Base-by-base conservation (phyloP, 2,329 filamentous ascomycete species). In the Exophiala aquamarina region DNA sequence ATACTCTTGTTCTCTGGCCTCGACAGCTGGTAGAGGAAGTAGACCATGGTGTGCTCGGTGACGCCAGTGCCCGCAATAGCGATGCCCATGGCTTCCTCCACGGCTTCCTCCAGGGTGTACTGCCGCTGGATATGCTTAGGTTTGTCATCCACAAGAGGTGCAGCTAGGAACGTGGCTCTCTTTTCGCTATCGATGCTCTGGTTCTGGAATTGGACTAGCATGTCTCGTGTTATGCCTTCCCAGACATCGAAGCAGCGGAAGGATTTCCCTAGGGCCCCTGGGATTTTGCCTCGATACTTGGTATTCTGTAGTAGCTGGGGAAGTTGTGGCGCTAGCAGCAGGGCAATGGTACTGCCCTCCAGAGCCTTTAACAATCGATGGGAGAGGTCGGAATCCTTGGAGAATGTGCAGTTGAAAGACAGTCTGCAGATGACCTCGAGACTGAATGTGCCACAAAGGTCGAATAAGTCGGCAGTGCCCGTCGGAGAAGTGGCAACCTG, bases 351-450 rank as follows among this genome's bases (percentile, higher is more conserved):
- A 47, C 34, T 7, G 43, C 48, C n/a, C 11, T 23, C n/a, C n/a
- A n/a, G 38, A 37, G 11, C 4, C 8, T 13, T 50, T 41, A 41
- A 50, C 41, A 1, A 35, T 15, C 2, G 14, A 14, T 1, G 41
- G 42, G 11, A 45, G 18, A 18, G 28, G 37, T 11, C 6, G 6
- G 23, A 6, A 26, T 26, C 11, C 23, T 31, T 1, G 32, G 28
- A 1, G 29, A 10, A 13, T 49, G 45, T 3, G 31, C 41, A 19
- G 44, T 38, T 11, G 39, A 3, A 10, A 35, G 35, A 26, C 49
- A 45, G 33, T 48, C 45, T 3, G 41, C 46, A 19, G 15, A 52
- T 49, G 14, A 52, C 49, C 26, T 52, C 49, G 9, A 52, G 32
- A 23, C 49, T 52, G 41, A 52, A 52, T 4, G 49, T 32, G 13